Evolutionary conservation across 2,329 filamentous ascomycete species (phyloP), one percentile per base, ranked within the genome.

Genomic region (Xylaria sp.): DNA sequence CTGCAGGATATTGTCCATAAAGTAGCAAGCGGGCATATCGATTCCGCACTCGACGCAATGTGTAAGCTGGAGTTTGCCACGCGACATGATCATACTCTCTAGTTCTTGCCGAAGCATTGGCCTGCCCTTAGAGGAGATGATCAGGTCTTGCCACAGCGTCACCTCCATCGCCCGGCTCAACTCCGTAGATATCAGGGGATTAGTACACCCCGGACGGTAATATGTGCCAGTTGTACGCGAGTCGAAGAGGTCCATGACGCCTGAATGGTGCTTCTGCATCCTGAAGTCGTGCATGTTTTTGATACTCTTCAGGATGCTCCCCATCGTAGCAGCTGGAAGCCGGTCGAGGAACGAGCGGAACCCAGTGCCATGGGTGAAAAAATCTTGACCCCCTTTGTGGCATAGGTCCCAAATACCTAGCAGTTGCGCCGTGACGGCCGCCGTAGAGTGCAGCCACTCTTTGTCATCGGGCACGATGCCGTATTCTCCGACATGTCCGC

Each of bases 301-400:
- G 4, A 75, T 67, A 0, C 69, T 67, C 56, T 72, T 69, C 5
- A 78, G 31, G 7, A 78, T 75, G 0, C 56, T 61, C 0, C 64
- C 51, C 0, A 76, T 28, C 0, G 74, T 66, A 0, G 71, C 71
- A 1, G 75, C 49, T 0, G 77, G 78, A 0, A 78, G 55, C 2
- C 73, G 66, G 18, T 79, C 74, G 0, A 79, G 70, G 46, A 72
- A 79, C 1, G 72, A 48, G 0, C 76, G 63, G 67, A 79, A 76
- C 0, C 71, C 75, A 1, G 71, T 74, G 0, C 77, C 78, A 0
- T 73, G 72, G 0, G 67, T 69, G 20, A 76, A 73, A 13, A 76
- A 71, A 10, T 78, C 73, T 13, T 78, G 72, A 1, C 31, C 31
- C 1, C 70, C 62, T 0, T 71, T 7, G 0, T 64, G 8, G 10